phyloP scores from a whole-genome alignment of 2,329 filamentous ascomycete species.

The Fonsecaea multimorphosa region DNA sequence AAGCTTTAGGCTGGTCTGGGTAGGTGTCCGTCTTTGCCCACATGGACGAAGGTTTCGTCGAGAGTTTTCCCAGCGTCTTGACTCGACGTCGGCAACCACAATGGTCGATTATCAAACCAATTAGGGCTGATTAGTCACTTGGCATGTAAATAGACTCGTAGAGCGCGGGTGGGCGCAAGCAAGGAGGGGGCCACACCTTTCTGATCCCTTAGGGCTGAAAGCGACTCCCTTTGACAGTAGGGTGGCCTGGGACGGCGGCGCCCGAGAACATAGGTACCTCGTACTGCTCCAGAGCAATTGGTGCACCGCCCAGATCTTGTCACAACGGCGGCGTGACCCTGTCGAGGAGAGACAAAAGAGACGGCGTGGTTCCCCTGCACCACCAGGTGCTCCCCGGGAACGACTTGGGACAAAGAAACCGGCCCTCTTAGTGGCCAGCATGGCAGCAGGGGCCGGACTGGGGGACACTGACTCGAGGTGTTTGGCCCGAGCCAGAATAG shows the following conservation, averaged over 20 bases:
- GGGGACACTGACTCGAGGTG: neutral
- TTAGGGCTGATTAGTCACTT: slow-evolving; percentile 9
- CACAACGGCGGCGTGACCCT: neutral
- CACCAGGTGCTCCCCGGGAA: neutral
- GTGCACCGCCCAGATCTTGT: neutral
- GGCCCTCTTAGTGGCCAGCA: neutral
- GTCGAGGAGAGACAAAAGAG: neutral
- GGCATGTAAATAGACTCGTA: slow-evolving; percentile 1
- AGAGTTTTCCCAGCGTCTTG: neutral
- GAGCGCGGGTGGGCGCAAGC: neutral
- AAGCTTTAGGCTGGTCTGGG: neutral
- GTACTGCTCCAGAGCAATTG: neutral
- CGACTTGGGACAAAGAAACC: neutral
- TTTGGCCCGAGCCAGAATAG: slow-evolving; percentile 1
- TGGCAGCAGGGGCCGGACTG: neutral
- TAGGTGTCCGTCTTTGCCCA: slow-evolving; percentile 1
- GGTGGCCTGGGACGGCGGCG: neutral
- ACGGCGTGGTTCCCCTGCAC: neutral
- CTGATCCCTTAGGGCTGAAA: slow-evolving; percentile 3
- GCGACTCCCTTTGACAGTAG: neutral
- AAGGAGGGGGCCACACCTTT: neutral
- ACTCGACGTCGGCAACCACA: neutral
- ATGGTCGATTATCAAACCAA: neutral
- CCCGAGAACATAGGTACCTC: neutral
- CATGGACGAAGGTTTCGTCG: neutral